Conservation (phyloP, 176 grass and related monocot species). For the Carex scoparia region DNA sequence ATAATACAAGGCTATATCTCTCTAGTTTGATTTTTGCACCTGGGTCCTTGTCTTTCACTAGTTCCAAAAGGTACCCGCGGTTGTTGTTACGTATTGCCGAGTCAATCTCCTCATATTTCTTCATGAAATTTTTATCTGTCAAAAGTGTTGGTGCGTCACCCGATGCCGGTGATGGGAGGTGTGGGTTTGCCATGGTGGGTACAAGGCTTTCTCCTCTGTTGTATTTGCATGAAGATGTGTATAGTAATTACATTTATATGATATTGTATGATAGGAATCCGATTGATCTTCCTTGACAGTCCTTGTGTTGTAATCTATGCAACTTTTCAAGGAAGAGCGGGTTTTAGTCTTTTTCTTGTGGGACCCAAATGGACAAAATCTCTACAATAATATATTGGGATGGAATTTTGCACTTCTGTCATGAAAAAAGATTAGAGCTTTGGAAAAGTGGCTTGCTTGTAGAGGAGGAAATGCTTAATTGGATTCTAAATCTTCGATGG, state of each 20-base stretch:
- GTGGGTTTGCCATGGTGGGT: background rate
- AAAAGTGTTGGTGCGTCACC: background rate
- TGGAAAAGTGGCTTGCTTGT: constrained; percentile 1
- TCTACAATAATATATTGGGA: background rate
- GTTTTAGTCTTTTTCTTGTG: background rate
- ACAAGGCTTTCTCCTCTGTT: background rate
- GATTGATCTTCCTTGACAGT: background rate
- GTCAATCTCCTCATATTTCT: constrained; percentile 10
- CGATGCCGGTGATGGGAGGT: background rate
- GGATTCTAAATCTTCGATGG: background rate
- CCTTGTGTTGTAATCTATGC: background rate
- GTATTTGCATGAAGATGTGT: background rate
- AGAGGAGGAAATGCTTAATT: background rate
- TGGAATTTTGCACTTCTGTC: background rate
- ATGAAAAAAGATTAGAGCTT: background rate
- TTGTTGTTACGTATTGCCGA: background rate
- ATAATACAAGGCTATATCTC: background rate
- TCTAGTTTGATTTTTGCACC: background rate
- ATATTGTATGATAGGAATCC: background rate
- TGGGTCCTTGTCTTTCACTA: background rate
- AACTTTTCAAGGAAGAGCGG: background rate
- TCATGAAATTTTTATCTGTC: background rate
- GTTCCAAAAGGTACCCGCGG: background rate
- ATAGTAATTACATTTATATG: background rate
- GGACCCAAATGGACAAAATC: background rate